Evolutionary conservation across 805 yeast genomes (phyloP), one percentile per base, ranked within the genome.

Genomic region (Metschnikowia colocasiae): DNA sequence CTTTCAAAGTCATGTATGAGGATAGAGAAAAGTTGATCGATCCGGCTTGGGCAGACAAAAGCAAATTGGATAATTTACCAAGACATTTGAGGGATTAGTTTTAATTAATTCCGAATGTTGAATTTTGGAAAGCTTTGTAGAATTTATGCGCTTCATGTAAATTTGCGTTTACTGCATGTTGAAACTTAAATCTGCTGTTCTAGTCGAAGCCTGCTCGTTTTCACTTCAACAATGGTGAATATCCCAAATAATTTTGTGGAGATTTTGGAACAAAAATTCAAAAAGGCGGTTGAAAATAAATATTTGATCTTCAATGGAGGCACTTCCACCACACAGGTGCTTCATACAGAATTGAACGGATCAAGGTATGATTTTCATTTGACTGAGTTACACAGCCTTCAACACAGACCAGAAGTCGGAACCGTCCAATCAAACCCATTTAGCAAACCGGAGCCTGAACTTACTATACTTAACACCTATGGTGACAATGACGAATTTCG

Each of bases 1-100:
- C 94, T 37, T 94, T 89, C 63, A 87, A 87, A 64, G 83, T 83
- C 36, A 72, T 94, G 67, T 84, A 79, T 61, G 90, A 87, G 52
- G 88, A 85, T 51, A 80, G 79, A 57, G 72, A 68, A 34, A 64
- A 66, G 56, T 76, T 90, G 40, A 76, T 90, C n/a, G 92, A 87
- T 59, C 87, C 85, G 20, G 70, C 72, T 48, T 87, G 95, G 95
- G 62, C 83, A 34, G 81, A 79, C 50, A 69, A 76, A n/a, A 88
- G 87, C 6, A 75, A 77, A 43, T 55, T 83, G 57, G 81, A 76
- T 50, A 65, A 64, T 41, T 60, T 69, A 34, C 71, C 73, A 13
- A 62, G 60, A 19, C 37, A 38, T 9, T 39, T 46, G 20, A 39
- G 47, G 22, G 43, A 44, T 27, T 40, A 36, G n/a, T 25, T 22